phyloP scores from a whole-genome alignment of 495 filamentous ascomycete species.

The Penicillium bialowiezense region DNA sequence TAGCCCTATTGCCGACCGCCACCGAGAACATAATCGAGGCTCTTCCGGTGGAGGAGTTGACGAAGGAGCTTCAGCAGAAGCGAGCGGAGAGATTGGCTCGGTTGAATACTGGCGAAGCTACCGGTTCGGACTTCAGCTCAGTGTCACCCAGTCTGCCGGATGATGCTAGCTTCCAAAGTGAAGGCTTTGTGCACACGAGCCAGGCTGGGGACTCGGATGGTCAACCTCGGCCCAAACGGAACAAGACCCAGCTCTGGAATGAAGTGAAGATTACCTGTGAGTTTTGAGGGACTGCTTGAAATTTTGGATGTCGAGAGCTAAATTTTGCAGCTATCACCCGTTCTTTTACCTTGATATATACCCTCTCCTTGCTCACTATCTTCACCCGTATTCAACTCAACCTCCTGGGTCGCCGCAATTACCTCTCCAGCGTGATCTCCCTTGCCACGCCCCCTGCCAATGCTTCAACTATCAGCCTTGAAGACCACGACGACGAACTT shows the following conservation, averaged over 20 bases:
- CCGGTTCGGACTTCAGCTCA: slow-evolving; percentile 62
- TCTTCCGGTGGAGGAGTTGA: slow-evolving; percentile 84
- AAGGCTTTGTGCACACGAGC: slow-evolving; percentile 75
- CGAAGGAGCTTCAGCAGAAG: slow-evolving; percentile 89
- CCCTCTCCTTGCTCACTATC: slow-evolving; percentile 80
- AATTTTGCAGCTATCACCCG: slow-evolving; percentile 73
- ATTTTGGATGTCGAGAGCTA: slow-evolving; percentile 2
- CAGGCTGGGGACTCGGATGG: slow-evolving; percentile 55
- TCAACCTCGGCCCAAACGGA: slow-evolving; percentile 59
- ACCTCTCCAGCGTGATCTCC: slow-evolving; percentile 90
- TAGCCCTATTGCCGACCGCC: slow-evolving; percentile 88
- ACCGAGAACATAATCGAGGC: slow-evolving; percentile 84
- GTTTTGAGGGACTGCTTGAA: slow-evolving; percentile 23
- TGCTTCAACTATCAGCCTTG: slow-evolving; percentile 71
- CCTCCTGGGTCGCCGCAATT: slow-evolving; percentile 89
- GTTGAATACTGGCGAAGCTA: slow-evolving; percentile 47
- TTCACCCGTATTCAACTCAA: slow-evolving; percentile 96
- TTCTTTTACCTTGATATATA: slow-evolving; percentile 88
- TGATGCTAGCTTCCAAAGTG: slow-evolving; percentile 75
- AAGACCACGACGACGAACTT: slow-evolving; percentile 82
- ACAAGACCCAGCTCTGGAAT: slow-evolving; percentile 92
- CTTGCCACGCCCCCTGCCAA: slow-evolving; percentile 63
- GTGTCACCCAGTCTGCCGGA: slow-evolving; percentile 76
- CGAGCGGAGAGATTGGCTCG: slow-evolving; percentile 73
- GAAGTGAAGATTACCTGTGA: slow-evolving; percentile 94